A percentile compares a stretch with the other conserved stretches of the same genome.
Evolutionary conservation across 225 moss, liverwort and hornwort genomes (phyloP).

Genomic region (Polytrichum commune): DNA sequence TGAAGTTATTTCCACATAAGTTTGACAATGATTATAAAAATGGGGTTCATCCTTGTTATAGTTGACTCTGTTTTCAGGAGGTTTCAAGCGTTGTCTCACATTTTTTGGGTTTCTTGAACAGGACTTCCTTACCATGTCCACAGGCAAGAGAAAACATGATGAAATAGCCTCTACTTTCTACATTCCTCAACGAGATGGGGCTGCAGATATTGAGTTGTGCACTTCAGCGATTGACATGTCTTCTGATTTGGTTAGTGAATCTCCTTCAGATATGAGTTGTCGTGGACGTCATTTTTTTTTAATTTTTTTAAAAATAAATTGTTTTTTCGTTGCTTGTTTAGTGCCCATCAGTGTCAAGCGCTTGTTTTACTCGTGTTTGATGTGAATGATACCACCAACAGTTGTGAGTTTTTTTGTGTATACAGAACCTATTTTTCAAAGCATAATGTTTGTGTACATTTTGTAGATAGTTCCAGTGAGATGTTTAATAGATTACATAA

Average conservation of each 20-base stretch:
- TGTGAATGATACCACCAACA: neutral
- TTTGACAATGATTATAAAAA: too few relatives aligned
- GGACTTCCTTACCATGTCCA: slow-evolving; percentile 88
- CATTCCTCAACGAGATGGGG: slow-evolving; percentile 83
- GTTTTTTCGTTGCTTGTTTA: neutral
- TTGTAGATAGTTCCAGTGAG: too few relatives aligned
- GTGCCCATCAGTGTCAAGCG: neutral
- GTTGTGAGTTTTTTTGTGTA: too few relatives aligned
- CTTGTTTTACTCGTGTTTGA: neutral
- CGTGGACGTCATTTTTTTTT: neutral
- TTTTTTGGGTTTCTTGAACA: slow-evolving; percentile 21
- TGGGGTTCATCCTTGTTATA: neutral
- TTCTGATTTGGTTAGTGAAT: slow-evolving; percentile 35
- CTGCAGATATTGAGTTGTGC: slow-evolving; percentile 47
- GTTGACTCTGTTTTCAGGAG: neutral
- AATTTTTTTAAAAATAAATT: too few relatives aligned
- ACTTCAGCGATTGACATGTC: slow-evolving; percentile 32
- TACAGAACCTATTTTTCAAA: too few relatives aligned
- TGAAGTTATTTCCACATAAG: too few relatives aligned
- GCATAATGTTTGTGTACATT: too few relatives aligned
- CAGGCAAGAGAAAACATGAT: slow-evolving; percentile 90
- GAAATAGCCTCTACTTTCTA: slow-evolving; percentile 56
- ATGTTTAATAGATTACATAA: too few relatives aligned
- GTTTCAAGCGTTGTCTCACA: neutral
- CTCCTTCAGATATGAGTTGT: neutral